Conservation (phyloP, 257 asterid genomes). For the Solanum dulcamara region DNA sequence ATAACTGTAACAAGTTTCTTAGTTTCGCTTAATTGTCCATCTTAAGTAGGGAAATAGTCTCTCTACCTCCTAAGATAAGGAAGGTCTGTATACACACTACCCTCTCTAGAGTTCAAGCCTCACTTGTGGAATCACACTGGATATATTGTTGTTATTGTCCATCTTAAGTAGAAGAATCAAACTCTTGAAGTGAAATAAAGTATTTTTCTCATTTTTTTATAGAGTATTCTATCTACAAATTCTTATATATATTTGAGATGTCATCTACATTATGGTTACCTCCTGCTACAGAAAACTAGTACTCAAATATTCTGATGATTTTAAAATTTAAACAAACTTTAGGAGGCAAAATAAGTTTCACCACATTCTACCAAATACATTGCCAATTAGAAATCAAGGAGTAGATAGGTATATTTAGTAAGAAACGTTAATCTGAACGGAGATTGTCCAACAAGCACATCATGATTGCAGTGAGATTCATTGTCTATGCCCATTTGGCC, state of each 20-base stretch:
- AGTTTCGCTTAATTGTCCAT: background rate
- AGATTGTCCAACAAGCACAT: no score
- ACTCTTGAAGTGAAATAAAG: background rate
- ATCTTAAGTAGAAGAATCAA: background rate
- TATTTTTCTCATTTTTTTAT: background rate
- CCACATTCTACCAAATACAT: no score
- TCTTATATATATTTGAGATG: background rate
- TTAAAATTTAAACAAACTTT: no score
- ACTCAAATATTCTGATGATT: background rate
- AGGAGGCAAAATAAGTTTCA: no score
- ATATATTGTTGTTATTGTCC: background rate
- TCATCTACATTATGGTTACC: background rate
- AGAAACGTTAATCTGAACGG: no score
- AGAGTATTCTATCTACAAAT: background rate
- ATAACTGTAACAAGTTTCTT: constrained; percentile 12
- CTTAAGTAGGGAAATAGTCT: background rate
- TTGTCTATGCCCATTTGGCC: no score
- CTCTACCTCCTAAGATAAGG: background rate
- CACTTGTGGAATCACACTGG: background rate
- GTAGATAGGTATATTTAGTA: no score
- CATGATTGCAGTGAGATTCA: no score
- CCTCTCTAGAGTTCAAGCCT: background rate
- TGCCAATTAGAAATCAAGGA: no score
- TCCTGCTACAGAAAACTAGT: background rate
- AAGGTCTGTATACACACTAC: background rate